Conservation (phyloP, 768 basidiomycete genomes). For the Lactarius indigo region DNA sequence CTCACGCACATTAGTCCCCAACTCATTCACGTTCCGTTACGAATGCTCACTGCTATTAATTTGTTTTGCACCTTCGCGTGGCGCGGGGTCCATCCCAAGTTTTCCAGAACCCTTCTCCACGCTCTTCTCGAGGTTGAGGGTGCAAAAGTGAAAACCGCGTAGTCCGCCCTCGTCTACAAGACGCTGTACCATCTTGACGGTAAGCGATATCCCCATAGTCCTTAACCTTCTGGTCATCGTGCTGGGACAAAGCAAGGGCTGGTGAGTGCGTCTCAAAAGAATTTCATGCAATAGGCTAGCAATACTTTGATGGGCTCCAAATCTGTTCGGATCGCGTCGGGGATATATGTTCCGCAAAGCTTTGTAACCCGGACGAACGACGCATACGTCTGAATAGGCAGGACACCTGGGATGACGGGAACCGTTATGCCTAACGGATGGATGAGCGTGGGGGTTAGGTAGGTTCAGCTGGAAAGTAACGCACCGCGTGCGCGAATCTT, state of each 20-base stretch:
- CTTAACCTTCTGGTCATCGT: conserved; percentile 92
- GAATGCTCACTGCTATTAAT: conserved; percentile 55
- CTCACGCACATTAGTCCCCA: background rate
- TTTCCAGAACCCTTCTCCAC: conserved; percentile 81
- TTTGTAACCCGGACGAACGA: conserved; percentile 92
- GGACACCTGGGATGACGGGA: conserved; percentile 92
- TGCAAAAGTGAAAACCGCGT: conserved; percentile 88
- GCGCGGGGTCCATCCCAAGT: conserved; percentile 61
- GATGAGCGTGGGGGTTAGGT: background rate
- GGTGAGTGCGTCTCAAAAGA: background rate
- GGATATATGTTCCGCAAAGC: conserved; percentile 79
- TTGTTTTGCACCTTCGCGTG: conserved; percentile 49
- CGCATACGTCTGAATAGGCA: conserved; percentile 96
- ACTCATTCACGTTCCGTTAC: background rate
- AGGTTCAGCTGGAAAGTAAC: background rate
- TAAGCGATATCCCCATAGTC: conserved; percentile 88
- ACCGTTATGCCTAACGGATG: conserved; percentile 67
- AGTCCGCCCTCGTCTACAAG: conserved; percentile 55
- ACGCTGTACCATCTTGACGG: conserved; percentile 71
- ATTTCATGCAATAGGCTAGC: conserved; percentile 10
- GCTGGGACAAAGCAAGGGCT: conserved; percentile 40
- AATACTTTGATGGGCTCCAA: conserved; percentile 75
- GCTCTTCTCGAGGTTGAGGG: conserved; percentile 95
- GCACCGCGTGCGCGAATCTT: conserved; percentile 70
- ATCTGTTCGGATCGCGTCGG: conserved; percentile 56